Percentiles rank a stretch among this genome's conserved stretches.
These are phyloP conservation scores for Penicillium sp. DNA, from an alignment of 2,329 filamentous ascomycete genomes.

Conservation along the genomic window DNA sequence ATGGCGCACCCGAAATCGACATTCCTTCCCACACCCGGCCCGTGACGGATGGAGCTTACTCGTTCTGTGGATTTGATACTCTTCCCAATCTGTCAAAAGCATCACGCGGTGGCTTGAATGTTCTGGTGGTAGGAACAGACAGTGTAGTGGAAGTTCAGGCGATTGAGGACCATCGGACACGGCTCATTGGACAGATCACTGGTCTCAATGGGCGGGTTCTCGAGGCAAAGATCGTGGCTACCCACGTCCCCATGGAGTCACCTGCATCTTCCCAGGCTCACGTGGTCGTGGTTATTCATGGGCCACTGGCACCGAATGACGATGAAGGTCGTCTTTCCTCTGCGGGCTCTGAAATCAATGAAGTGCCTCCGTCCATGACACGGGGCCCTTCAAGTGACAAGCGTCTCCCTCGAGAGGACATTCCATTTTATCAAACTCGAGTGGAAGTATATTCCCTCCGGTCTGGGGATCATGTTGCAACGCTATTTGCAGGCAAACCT, in stretches of 20 bases:
- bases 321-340: slow-evolving; percentile 36
- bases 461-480: slow-evolving; percentile 69
- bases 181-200: slow-evolving; percentile 68
- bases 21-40: slow-evolving; percentile 30
- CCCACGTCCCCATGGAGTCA: slow-evolving; percentile 57
- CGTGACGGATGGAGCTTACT: slow-evolving; percentile 58
- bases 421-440: slow-evolving; percentile 70
- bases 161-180: slow-evolving; percentile 70
- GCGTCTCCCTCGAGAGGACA: slow-evolving; percentile 29
- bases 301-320: slow-evolving; percentile 61
- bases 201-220: slow-evolving; percentile 78
- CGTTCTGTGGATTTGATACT: slow-evolving; percentile 79
- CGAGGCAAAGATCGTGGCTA: slow-evolving; percentile 79
- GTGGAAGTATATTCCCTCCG: slow-evolving; percentile 86
- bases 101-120: slow-evolving; percentile 52
- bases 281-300: slow-evolving; percentile 77
- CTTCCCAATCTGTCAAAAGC: slow-evolving; percentile 52
- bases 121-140: slow-evolving; percentile 77
- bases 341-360: slow-evolving; percentile 36
- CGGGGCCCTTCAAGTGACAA: slow-evolving; percentile 21
- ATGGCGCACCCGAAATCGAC: slow-evolving; percentile 72
- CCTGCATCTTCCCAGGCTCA: slow-evolving; percentile 64
- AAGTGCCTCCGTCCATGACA: slow-evolving; percentile 29
- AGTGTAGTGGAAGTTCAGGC: slow-evolving; percentile 75
- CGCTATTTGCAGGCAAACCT: slow-evolving; percentile 71